Evolutionary conservation across 495 filamentous ascomycete genomes (phyloP).

Genomic region (Letharia lupina): DNA sequence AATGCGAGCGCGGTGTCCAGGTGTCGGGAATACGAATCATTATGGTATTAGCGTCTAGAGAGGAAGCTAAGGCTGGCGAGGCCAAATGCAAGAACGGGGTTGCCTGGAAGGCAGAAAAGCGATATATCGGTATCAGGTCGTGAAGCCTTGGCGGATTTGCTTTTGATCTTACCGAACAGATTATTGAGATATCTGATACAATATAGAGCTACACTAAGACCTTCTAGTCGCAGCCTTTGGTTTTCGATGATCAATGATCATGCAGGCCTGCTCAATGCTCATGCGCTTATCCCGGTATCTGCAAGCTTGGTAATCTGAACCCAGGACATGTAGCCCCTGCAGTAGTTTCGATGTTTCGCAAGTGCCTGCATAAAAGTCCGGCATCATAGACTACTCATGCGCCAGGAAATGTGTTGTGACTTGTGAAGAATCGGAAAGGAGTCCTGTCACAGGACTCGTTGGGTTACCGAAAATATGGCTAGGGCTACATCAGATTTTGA

Average conservation of each 20-base stretch:
- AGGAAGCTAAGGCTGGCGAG: neutral
- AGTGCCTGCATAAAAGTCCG: neutral
- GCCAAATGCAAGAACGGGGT: neutral
- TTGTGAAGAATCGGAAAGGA: neutral
- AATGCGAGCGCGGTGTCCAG: constrained; percentile 6
- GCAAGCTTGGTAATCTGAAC: neutral
- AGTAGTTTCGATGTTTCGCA: neutral
- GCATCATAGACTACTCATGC: neutral
- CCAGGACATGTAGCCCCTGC: constrained; percentile 5
- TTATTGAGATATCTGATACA: neutral
- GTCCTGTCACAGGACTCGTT: neutral
- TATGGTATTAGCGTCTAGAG: neutral
- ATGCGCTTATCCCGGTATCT: neutral
- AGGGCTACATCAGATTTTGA: neutral
- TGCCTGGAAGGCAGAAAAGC: neutral
- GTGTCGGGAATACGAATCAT: neutral
- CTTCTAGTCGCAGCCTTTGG: neutral
- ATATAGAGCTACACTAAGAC: neutral
- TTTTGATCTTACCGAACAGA: neutral
- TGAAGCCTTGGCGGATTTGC: neutral
- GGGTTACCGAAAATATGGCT: neutral
- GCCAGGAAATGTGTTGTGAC: neutral
- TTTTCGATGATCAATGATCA: neutral
- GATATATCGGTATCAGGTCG: neutral
- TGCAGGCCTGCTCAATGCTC: neutral